Evolutionary conservation across 192 early-diverging fungal species (phyloP), one percentile per base, ranked within the genome.

Genomic region (Physocladia obscura): DNA sequence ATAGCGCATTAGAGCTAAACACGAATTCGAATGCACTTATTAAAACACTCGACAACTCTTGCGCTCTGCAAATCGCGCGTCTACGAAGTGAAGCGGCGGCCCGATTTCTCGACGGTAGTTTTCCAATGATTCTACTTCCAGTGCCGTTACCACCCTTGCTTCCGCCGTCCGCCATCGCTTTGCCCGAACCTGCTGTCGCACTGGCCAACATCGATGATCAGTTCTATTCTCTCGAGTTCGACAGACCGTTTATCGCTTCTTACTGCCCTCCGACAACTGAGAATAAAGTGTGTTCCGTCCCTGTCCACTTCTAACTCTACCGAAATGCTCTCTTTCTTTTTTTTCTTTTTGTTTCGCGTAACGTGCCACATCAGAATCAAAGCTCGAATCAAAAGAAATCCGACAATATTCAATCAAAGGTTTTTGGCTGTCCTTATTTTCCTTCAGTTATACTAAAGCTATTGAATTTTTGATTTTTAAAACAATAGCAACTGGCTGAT

Each of bases 131-230:
- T n/a, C n/a, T n/a, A n/a, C n/a, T n/a, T n/a, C n/a, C n/a, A n/a
- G n/a, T n/a, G n/a, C n/a, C n/a, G n/a, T n/a, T n/a, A n/a, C n/a
- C n/a, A n/a, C n/a, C n/a, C n/a, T n/a, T n/a, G n/a, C n/a, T n/a
- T n/a, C n/a, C n/a, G n/a, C n/a, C n/a, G n/a, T n/a, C n/a, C n/a
- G n/a, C n/a, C n/a, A n/a, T n/a, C n/a, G n/a, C n/a, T n/a, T n/a
- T n/a, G n/a, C n/a, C n/a, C n/a, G n/a, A n/a, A n/a, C n/a, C n/a
- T n/a, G n/a, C n/a, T n/a, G n/a, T n/a, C n/a, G n/a, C n/a, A n/a
- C n/a, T n/a, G n/a, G n/a, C n/a, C n/a, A n/a, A n/a, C n/a, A n/a
- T 89, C 24, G 84, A 84, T 38, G 88, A 91, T 69, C 62, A 88
- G 37, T 91, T 84, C 67, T 85, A 89, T 51, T 87, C 82, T 13